These are phyloP conservation scores for Thecaphora thlaspeos DNA, from an alignment of 1,284 basidiomycete species.

Conservation along the genomic window DNA sequence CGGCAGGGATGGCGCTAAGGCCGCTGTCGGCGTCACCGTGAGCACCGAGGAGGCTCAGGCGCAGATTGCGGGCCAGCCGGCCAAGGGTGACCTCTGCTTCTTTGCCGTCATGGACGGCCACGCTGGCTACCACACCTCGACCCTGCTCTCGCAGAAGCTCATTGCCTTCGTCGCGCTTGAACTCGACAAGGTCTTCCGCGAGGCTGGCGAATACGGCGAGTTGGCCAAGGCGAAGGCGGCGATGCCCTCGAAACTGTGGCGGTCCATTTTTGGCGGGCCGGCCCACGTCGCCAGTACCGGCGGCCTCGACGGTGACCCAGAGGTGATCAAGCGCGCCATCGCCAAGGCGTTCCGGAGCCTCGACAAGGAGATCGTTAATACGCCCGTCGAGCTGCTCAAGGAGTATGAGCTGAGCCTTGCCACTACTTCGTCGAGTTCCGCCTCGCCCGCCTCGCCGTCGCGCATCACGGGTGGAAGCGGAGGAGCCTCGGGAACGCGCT, in stretches of 20 bases:
- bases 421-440: constrained; percentile 58
- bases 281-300: constrained; percentile 8
- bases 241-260: constrained; percentile 46
- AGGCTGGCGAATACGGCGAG: constrained; percentile 53
- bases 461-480: background rate
- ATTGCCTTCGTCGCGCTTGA: constrained; percentile 83
- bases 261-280: constrained; percentile 45
- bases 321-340: constrained; percentile 70
- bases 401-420: constrained; percentile 57
- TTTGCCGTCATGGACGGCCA: constrained; percentile 93
- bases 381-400: constrained; percentile 71
- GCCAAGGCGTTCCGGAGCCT: constrained; percentile 75
- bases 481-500: constrained; percentile 15
- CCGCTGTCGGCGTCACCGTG: background rate
- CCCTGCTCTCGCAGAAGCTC: constrained; percentile 77
- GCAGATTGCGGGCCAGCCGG: constrained; percentile 6
- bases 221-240: constrained; percentile 52
- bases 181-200: constrained; percentile 64
- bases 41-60: background rate
- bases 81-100: constrained; percentile 61
- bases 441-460: constrained; percentile 9
- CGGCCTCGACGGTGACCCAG: constrained; percentile 65
- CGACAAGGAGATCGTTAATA: constrained; percentile 74
- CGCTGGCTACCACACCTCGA: constrained; percentile 77
- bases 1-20: background rate